Conservation (phyloP, 2,329 filamentous ascomycete species). For the Aspergillus quadricinctus region DNA sequence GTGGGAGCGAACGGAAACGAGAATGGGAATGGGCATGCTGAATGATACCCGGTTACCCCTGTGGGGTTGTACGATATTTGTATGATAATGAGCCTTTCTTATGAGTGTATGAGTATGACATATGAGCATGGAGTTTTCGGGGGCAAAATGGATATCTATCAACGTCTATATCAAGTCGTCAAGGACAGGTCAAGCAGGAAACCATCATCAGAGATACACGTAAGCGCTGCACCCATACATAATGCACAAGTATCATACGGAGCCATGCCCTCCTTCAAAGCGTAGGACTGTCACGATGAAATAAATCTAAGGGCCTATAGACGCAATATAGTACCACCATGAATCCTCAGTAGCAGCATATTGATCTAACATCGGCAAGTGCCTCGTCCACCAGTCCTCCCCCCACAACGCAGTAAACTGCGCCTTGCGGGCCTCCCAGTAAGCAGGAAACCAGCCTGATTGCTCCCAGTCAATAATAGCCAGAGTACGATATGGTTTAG, state of each 20-base stretch:
- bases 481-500: conserved; percentile 16
- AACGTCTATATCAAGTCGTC: neutral
- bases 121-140: neutral
- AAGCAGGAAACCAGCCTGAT: conserved; percentile 28
- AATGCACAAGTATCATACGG: too few relatives aligned
- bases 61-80: neutral
- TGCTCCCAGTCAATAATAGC: conserved; percentile 32
- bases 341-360: conserved; percentile 22
- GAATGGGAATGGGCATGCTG: neutral
- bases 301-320: conserved; percentile 9
- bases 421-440: conserved; percentile 31
- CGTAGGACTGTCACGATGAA: too few relatives aligned
- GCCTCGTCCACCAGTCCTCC: conserved; percentile 24
- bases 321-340: conserved; percentile 27
- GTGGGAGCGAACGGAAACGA: neutral
- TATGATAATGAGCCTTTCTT: neutral
- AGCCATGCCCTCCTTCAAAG: too few relatives aligned
- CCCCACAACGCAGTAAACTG: conserved; percentile 15
- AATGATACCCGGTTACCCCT: neutral
- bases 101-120: neutral
- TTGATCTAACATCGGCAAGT: conserved; percentile 27
- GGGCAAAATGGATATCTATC: neutral
- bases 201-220: too few relatives aligned
- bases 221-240: too few relatives aligned
- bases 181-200: neutral